phyloP scores from a whole-genome alignment of 2,329 filamentous ascomycete species.

The Botrytis porri region DNA sequence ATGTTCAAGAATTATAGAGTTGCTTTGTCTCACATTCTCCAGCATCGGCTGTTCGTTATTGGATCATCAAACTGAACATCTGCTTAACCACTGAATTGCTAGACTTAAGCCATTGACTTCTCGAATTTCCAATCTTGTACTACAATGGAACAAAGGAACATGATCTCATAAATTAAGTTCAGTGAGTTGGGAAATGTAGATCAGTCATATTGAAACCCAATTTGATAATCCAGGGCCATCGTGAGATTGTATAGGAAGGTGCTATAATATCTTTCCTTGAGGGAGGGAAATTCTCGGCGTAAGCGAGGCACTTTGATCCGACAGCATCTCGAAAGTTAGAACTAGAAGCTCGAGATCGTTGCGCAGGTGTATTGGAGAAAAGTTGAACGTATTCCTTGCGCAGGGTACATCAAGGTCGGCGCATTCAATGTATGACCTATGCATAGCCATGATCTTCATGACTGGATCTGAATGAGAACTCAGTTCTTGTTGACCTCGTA shows the following conservation, averaged over 20 bases:
- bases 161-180: background rate
- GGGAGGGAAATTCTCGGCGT: background rate
- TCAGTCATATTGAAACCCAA: background rate
- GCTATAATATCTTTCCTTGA: too few relatives aligned
- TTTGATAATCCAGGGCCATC: background rate
- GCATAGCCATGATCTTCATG: background rate
- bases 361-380: fast-evolving
- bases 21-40: background rate
- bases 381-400: background rate
- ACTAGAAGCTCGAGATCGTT: background rate
- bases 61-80: background rate
- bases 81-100: background rate
- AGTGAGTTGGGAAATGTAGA: background rate
- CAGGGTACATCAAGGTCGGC: background rate
- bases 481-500: background rate
- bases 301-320: background rate
- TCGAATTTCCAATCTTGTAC: background rate
- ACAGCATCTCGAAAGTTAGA: background rate
- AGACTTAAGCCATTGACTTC: background rate
- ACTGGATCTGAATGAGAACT: background rate
- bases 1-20: background rate
- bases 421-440: background rate
- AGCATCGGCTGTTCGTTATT: background rate
- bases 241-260: background rate
- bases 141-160: fast-evolving